A percentile compares a stretch with the other conserved stretches of the same genome.
These are phyloP conservation scores for Skeletonema menzelii DNA, from an alignment of 108 stramenopile genomes.

Conservation along the genomic window DNA sequence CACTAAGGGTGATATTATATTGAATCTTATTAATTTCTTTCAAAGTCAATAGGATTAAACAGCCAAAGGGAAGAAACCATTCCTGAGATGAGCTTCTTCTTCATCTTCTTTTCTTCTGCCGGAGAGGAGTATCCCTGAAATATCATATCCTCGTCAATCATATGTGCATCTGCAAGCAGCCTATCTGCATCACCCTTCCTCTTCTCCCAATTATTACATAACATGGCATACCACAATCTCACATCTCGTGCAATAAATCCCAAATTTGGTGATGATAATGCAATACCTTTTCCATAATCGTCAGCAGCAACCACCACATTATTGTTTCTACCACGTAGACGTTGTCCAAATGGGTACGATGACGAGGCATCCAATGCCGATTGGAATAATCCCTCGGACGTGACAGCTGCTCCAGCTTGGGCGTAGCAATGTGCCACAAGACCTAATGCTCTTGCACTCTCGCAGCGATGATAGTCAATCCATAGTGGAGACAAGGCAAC, in stretches of 20 bases:
- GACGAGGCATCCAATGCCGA: constrained; percentile 61
- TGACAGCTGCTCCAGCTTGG: constrained; percentile 71
- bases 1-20: neutral
- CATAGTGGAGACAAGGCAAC: constrained; percentile 23
- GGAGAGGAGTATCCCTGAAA: constrained; percentile 31
- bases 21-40: neutral
- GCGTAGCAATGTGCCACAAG: constrained; percentile 76
- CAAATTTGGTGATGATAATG: constrained; percentile 45
- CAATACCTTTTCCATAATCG: constrained; percentile 38
- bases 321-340: constrained; percentile 3
- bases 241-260: constrained; percentile 61
- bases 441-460: constrained; percentile 54
- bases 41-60: constrained; percentile 35
- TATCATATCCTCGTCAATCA: constrained; percentile 50
- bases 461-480: constrained; percentile 31
- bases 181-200: constrained; percentile 68
- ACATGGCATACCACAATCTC: constrained; percentile 47
- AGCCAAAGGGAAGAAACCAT: constrained; percentile 38
- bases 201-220: constrained; percentile 81
- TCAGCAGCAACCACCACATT: neutral
- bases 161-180: constrained; percentile 40
- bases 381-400: constrained; percentile 84
- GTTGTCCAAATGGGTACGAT: constrained; percentile 43
- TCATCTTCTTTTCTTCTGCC: neutral
- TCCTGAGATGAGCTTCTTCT: constrained; percentile 14